A percentile compares a stretch with the other conserved stretches of the same genome.
Evolutionary conservation across 2,329 filamentous ascomycete genomes (phyloP).

Genomic region (Fusarium circinatum): DNA sequence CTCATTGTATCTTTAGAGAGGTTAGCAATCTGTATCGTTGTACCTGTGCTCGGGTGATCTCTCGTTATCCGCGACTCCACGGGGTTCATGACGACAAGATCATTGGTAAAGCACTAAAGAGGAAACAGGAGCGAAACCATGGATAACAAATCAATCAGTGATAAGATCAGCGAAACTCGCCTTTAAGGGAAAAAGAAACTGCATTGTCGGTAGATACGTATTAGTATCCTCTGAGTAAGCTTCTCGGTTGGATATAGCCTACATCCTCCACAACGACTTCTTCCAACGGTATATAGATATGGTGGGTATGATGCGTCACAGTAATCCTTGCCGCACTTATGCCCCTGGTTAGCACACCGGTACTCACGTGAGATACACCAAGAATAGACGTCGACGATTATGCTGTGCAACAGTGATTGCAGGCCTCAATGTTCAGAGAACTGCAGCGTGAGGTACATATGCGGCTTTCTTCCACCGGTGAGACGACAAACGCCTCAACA

Average conservation of each 20-base stretch:
- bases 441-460: not conserved
- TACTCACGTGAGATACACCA: constrained; percentile 1
- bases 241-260: not conserved
- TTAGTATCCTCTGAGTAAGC: constrained; percentile 1
- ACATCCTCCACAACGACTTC: constrained; percentile 15
- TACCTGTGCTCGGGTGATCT: not conserved
- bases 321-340: not conserved
- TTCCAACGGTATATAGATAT: constrained; percentile 15
- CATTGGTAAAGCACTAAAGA: not conserved
- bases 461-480: not conserved
- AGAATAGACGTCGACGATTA: not conserved
- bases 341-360: not conserved
- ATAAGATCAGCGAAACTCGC: not conserved
- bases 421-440: not conserved
- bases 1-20: not conserved
- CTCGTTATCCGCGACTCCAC: not conserved
- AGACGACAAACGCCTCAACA: constrained; percentile 11
- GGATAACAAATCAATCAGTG: not conserved
- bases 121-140: not conserved
- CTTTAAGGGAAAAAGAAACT: not conserved
- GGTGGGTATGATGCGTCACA: constrained; percentile 1
- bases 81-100: not conserved
- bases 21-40: not conserved
- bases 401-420: not conserved
- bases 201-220: not conserved